Percentiles rank a stretch among this genome's conserved stretches.
phyloP scores from a whole-genome alignment of 495 filamentous ascomycete genomes.

The Lasiosphaeris hirsuta region DNA sequence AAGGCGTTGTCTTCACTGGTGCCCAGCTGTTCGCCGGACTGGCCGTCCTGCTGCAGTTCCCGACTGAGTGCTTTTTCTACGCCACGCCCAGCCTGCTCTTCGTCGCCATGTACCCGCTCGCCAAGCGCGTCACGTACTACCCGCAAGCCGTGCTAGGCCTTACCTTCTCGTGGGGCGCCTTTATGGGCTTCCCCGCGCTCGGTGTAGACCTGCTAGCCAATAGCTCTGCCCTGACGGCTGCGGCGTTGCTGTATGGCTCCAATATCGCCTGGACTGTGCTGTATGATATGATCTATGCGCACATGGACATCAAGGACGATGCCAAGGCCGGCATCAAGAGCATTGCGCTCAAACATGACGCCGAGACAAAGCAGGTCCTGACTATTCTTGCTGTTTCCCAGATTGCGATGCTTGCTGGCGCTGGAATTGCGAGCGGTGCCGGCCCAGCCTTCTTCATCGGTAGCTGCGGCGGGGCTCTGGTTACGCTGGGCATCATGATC shows the following conservation, averaged over 20 bases:
- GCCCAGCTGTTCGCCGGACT: conserved; percentile 77
- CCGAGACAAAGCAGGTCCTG: conserved; percentile 82
- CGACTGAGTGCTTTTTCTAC: conserved; percentile 77
- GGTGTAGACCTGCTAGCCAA: conserved; percentile 76
- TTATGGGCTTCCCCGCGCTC: conserved; percentile 93
- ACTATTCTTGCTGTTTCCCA: conserved; percentile 72
- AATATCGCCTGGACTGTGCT: conserved; percentile 92
- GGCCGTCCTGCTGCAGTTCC: conserved; percentile 81
- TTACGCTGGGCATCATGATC: conserved; percentile 82
- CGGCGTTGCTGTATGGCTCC: conserved; percentile 73
- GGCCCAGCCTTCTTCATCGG: conserved; percentile 83
- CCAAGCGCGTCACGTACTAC: conserved; percentile 92
- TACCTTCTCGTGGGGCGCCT: conserved; percentile 95
- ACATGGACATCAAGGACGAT: conserved; percentile 97
- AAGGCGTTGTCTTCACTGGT: conserved; percentile 79
- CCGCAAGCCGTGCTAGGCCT: conserved; percentile 89
- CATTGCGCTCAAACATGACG: conserved; percentile 85
- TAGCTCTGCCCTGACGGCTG: conserved; percentile 58
- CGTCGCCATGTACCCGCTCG: conserved; percentile 82
- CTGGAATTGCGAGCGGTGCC: conserved; percentile 68
- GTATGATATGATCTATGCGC: conserved; percentile 98
- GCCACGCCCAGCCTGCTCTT: conserved; percentile 80
- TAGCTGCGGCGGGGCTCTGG: conserved; percentile 76
- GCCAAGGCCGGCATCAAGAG: conserved; percentile 90
- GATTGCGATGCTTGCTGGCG: conserved; percentile 72